Base-by-base conservation (phyloP, 108 stramenopile species). In the Cyclotella baltica region DNA sequence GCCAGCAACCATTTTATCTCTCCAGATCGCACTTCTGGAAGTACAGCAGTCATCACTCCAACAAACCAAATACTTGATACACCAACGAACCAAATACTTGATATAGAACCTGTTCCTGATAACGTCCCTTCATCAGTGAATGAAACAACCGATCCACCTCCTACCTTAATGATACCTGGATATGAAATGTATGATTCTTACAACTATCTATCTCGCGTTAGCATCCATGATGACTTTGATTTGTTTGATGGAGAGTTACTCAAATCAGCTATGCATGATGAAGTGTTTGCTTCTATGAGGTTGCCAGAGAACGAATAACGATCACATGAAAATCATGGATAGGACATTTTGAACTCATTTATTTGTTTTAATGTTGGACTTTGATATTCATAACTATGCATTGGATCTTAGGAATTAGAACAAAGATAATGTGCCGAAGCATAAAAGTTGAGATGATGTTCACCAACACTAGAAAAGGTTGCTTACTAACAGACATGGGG, bases 221-320 rank as follows among this genome's bases (percentile, higher is more conserved):
- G 67, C 28, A 19, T 71, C 11, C 62, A 37, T 48, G 70, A 78
- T 30, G 77, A 78, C 40, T 78, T 78, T 29, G 70, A 78, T 71
- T 56, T 78, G 63, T 78, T 78, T 62, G 70, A 78, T 43, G 77
- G 77, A 9, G 63, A 64, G 22, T 53, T 78, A 40, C 46, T 77
- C 25, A 77, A 30, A 19, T 23, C 58, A 28, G 36, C 67, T 16
- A 53, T 33, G 13, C 37, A 63, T 18, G 76, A 77, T 55, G 62
- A 63, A 33, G 68, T 77, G 16, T 70, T 77, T 33, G 53, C 65
- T 61, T 61, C 63, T 13, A 25, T 43, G 20, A 40, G 50, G 40
- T 37, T 75, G 38, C 57, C 31, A 46, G 38, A 61, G n/a, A n/a
- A n/a, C n/a, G n/a, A n/a, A n/a, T n/a, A n/a, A n/a, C n/a, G n/a